Percentiles rank a stretch among this genome's conserved stretches.
phyloP scores from a whole-genome alignment of 495 filamentous ascomycete species.

The Xylaria grammica region DNA sequence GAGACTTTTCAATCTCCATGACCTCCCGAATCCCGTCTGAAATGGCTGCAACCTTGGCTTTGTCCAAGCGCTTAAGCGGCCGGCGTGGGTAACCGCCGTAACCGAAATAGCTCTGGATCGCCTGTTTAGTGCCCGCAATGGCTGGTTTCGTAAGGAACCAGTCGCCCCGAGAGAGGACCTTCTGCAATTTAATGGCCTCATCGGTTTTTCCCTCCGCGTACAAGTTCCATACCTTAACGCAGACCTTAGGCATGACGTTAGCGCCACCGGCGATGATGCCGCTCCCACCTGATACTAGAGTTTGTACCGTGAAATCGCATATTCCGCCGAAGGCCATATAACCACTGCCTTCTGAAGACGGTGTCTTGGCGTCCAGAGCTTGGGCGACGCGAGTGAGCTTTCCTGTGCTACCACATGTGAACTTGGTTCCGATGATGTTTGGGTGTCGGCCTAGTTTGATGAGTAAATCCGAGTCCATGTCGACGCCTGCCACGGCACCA shows the following conservation, averaged over 20 bases:
- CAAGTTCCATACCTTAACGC: slow-evolving; percentile 80
- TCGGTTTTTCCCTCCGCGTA: slow-evolving; percentile 73
- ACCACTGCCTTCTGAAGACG: slow-evolving; percentile 64
- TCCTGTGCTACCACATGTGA: slow-evolving; percentile 89
- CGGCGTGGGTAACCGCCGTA: slow-evolving; percentile 81
- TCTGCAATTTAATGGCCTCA: slow-evolving; percentile 76
- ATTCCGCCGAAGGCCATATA: slow-evolving; percentile 91
- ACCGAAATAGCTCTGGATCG: slow-evolving; percentile 81
- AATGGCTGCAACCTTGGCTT: slow-evolving; percentile 66
- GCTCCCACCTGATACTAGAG: slow-evolving; percentile 75
- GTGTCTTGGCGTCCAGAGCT: slow-evolving; percentile 74
- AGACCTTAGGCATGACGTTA: slow-evolving; percentile 83
- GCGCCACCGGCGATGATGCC: slow-evolving; percentile 88
- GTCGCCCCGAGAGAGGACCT: slow-evolving; percentile 73
- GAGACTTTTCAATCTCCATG: slow-evolving; percentile 58
- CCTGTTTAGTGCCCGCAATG: slow-evolving; percentile 85
- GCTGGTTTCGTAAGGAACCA: slow-evolving; percentile 88
- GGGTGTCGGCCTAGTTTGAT: slow-evolving; percentile 80
- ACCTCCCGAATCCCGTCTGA: slow-evolving; percentile 75
- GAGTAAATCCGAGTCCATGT: slow-evolving; percentile 88
- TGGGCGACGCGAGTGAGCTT: slow-evolving; percentile 85
- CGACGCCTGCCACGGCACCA: slow-evolving; percentile 86
- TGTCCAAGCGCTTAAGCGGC: slow-evolving; percentile 70
- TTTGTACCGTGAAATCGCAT: slow-evolving; percentile 86
- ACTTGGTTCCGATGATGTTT: slow-evolving; percentile 87